Base-by-base conservation (phyloP, 768 basidiomycete genomes). In the Boletus rufocinnamomeus region DNA sequence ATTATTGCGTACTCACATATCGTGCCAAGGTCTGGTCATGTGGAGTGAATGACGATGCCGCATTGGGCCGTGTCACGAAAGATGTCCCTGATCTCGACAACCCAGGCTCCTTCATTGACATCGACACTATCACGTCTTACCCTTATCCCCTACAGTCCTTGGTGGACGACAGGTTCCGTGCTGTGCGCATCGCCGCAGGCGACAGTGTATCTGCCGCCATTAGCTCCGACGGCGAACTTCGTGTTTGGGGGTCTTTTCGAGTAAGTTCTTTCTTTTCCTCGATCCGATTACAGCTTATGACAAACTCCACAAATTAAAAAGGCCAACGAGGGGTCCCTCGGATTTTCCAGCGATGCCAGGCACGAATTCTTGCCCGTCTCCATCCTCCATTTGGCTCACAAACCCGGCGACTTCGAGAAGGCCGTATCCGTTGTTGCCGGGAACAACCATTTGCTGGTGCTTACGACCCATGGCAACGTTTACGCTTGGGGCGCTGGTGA, bases 401-500 rank as follows among this genome's bases (percentile, higher is more conserved):
- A 83, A 58, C 82, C 84, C 3, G 85, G 85, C 21, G 84, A 88
- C 63, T 70, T 72, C 38, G 89, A 91, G 68, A 89, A 87, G 63
- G 87, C 91, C 35, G 83, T 85, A 11, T 79, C 87, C 17, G 82
- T 95, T 54, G 89, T 84, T 4, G 85, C 89, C 32, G 96, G 96
- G 23, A 83, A 84, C 71, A 95, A 98, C 66, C 96, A 98, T 71
- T 80, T 97, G 27, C 76, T 98, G 55, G 90, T 94, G 13, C 79
- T 98, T 38, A 96, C 94, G 5, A 89, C 88, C 0, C 88, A 89
- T 55, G 96, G 96, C 10, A 84, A 86, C 65, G 84, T 98, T 54
- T 93, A 89, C 67, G 85, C 91, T 6, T 92, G 92, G 85, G 96
- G 96, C 11, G 89, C 91, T 41, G 92, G 93, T 49, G 91, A 96